These are phyloP conservation scores for Fusarium phyllophilum DNA, from an alignment of 2,329 filamentous ascomycete species.

Conservation along the genomic window DNA sequence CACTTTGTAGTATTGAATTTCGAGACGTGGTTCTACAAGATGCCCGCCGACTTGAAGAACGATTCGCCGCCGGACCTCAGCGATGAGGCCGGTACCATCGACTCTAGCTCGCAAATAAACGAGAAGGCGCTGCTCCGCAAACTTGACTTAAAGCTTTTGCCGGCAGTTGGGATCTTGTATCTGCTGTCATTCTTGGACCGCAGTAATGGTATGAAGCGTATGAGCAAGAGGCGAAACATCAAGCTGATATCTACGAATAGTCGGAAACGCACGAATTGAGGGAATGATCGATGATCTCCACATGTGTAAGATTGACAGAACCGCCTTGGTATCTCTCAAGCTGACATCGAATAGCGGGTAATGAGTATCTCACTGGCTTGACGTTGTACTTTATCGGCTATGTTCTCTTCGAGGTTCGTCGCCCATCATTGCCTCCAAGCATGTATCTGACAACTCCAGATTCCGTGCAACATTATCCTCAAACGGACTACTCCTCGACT, in stretches of 20 bases:
- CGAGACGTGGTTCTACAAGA: background rate
- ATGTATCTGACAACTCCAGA: slow-evolving; percentile 45
- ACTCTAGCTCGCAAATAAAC: slow-evolving; percentile 50
- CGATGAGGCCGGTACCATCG: slow-evolving; percentile 22
- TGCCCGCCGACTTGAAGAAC: slow-evolving; percentile 4
- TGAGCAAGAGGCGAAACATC: too few species aligned
- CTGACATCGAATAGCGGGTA: slow-evolving; percentile 55
- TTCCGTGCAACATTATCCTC: slow-evolving; percentile 71
- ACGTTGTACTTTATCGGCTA: slow-evolving; percentile 74
- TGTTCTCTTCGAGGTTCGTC: slow-evolving; percentile 62
- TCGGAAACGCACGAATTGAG: slow-evolving; percentile 68
- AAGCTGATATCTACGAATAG: too few species aligned
- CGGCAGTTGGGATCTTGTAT: slow-evolving; percentile 65
- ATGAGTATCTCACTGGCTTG: slow-evolving; percentile 72
- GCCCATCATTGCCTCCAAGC: accelerated
- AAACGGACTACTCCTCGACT: slow-evolving; percentile 67
- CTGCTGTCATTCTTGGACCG: slow-evolving; percentile 66
- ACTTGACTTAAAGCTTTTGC: slow-evolving; percentile 62
- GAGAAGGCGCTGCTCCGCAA: slow-evolving; percentile 69
- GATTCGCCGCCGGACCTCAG: slow-evolving; percentile 30
- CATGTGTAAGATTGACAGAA: slow-evolving; percentile 57
- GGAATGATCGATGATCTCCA: slow-evolving; percentile 62
- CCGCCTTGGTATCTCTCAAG: too few species aligned
- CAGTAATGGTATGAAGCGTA: slow-evolving; percentile 67
- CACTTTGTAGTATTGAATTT: background rate